Conservation (phyloP, 768 basidiomycete genomes). For the Epithele typhae region DNA sequence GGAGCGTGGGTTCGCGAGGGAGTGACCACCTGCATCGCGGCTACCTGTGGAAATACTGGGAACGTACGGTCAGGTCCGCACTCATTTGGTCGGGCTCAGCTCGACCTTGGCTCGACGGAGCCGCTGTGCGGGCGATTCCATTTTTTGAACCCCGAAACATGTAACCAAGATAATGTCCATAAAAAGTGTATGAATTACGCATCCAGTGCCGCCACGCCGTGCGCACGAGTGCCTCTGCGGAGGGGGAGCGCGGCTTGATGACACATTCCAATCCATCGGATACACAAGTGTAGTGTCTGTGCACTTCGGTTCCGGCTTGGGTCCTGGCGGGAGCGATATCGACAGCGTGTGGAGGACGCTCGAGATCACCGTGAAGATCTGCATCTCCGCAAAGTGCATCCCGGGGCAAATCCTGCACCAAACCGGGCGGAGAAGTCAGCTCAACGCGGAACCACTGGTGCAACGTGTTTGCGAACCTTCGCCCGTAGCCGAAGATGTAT, state of each 20-base stretch:
- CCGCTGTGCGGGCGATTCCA: no score
- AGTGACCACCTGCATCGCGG: no score
- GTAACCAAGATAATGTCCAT: no score
- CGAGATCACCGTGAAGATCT: conserved; percentile 8
- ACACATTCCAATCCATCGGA: conserved; percentile 20
- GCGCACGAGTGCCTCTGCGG: conserved; percentile 8
- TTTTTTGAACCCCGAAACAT: no score
- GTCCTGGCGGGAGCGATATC: not conserved
- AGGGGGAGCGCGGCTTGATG: conserved; percentile 19
- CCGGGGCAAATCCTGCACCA: conserved; percentile 22
- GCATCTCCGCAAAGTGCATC: conserved; percentile 17
- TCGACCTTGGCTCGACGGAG: no score
- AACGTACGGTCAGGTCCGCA: no score
- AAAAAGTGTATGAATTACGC: no score
- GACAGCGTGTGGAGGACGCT: conserved; percentile 8
- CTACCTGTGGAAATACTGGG: no score
- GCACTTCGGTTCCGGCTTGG: no score
- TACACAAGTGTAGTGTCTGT: conserved; percentile 9
- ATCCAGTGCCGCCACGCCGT: not conserved
- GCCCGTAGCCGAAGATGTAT: conserved; percentile 13
- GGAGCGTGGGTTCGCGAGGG: no score
- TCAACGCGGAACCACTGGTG: not conserved
- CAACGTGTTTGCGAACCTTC: conserved; percentile 13
- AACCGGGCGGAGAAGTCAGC: no score
- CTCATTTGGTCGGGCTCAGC: no score